Percentiles rank a stretch among this genome's conserved stretches.
Conservation (phyloP, 345 rosid species). For the Brassica nigra region DNA sequence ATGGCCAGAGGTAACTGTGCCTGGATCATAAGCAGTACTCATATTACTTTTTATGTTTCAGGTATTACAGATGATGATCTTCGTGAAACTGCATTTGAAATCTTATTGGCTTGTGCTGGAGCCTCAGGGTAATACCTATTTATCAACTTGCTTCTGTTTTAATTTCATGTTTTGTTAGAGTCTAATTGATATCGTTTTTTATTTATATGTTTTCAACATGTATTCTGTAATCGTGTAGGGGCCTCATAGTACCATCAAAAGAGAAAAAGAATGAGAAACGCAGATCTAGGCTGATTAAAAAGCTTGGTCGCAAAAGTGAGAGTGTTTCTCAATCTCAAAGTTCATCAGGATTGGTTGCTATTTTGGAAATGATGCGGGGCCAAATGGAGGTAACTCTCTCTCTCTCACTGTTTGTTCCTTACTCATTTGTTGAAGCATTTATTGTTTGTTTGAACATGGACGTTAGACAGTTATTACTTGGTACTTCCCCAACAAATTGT, state of each 20-base stretch:
- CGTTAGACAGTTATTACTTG: not conserved
- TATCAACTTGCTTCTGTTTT: slow-evolving; percentile 20
- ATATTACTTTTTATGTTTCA: slow-evolving; percentile 36
- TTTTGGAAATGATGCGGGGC: slow-evolving; percentile 85
- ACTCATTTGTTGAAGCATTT: slow-evolving; percentile 1
- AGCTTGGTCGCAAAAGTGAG: slow-evolving; percentile 88
- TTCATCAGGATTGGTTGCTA: slow-evolving; percentile 74
- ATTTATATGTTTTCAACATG: slow-evolving; percentile 5
- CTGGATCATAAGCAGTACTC: slow-evolving; percentile 3
- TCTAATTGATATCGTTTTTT: slow-evolving; percentile 4
- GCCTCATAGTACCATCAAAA: slow-evolving; percentile 87
- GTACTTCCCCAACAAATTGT: not conserved
- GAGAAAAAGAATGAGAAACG: slow-evolving; percentile 85
- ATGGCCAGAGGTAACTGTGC: slow-evolving; percentile 10
- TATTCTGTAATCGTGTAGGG: slow-evolving; percentile 48
- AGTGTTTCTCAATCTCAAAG: slow-evolving; percentile 59
- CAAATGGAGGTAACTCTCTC: slow-evolving; percentile 81
- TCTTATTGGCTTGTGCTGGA: slow-evolving; percentile 96
- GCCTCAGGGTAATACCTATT: slow-evolving; percentile 74
- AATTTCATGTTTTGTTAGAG: slow-evolving; percentile 2
- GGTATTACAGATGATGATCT: slow-evolving; percentile 92
- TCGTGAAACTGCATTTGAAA: slow-evolving; percentile 92
- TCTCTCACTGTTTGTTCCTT: slow-evolving; percentile 20
- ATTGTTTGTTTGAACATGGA: slow-evolving; percentile 2
- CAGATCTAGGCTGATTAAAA: slow-evolving; percentile 78